Evolutionary conservation across 2,329 filamentous ascomycete genomes (phyloP).

Genomic region (Apiospora saccharicola): DNA sequence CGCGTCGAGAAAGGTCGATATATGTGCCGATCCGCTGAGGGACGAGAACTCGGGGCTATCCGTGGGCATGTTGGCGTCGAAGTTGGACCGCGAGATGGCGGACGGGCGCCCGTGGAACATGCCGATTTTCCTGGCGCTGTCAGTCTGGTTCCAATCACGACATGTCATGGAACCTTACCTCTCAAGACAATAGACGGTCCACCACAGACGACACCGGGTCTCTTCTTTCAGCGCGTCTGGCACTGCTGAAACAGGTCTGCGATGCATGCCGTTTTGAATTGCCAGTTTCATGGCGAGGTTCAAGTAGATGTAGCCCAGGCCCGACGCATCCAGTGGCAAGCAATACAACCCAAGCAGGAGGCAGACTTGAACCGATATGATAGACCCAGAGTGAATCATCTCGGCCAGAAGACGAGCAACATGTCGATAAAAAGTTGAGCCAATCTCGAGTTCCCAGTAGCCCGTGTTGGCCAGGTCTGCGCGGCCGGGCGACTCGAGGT

Average conservation of each 20-base stretch:
- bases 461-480: not conserved
- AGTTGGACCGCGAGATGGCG: slow-evolving; percentile 59
- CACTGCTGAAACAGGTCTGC: slow-evolving; percentile 55
- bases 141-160: not conserved
- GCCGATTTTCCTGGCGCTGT: slow-evolving; percentile 55
- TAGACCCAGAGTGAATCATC: slow-evolving; percentile 62
- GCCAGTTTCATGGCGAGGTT: slow-evolving; percentile 63
- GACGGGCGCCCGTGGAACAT: slow-evolving; percentile 63
- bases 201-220: slow-evolving; percentile 63
- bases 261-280: slow-evolving; percentile 68
- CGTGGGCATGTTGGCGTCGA: slow-evolving; percentile 60
- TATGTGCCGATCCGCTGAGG: slow-evolving; percentile 49
- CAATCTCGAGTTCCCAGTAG: slow-evolving; percentile 60
- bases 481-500: slow-evolving; percentile 47
- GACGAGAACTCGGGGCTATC: slow-evolving; percentile 54
- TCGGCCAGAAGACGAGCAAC: slow-evolving; percentile 62
- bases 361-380: slow-evolving; percentile 65
- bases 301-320: slow-evolving; percentile 64
- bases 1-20: slow-evolving; percentile 55
- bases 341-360: slow-evolving; percentile 63
- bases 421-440: slow-evolving; percentile 63
- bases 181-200: slow-evolving; percentile 64
- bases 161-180: slow-evolving; percentile 47
- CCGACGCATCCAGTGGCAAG: slow-evolving; percentile 62
- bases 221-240: slow-evolving; percentile 57